phyloP scores from a whole-genome alignment of 2,329 filamentous ascomycete species.

The Diplodia sapinea region DNA sequence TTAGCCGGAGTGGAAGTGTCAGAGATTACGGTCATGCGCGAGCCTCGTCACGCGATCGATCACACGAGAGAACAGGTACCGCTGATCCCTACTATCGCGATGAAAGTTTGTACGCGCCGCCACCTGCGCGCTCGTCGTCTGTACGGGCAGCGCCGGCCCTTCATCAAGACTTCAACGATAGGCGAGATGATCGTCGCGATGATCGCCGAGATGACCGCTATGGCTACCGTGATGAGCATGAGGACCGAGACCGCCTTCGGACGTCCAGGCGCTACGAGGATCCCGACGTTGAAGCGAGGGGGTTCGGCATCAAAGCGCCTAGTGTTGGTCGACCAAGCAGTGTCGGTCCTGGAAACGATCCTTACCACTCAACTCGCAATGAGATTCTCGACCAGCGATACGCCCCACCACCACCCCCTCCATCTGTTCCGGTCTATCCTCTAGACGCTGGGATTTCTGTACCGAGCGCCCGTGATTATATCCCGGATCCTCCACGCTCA shows the following conservation, averaged over 20 bases:
- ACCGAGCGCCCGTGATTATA: constrained; percentile 24
- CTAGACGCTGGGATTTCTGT: constrained; percentile 5
- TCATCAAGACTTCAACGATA: constrained; percentile 50
- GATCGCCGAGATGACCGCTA: constrained; percentile 33
- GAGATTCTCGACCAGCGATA: constrained; percentile 50
- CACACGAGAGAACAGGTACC: constrained; percentile 38
- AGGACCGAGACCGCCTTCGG: constrained; percentile 50
- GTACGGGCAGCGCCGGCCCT: constrained; percentile 52
- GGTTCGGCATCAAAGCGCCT: constrained; percentile 53
- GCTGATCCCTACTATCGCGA: constrained; percentile 42
- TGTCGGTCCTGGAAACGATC: constrained; percentile 27
- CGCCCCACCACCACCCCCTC: constrained; percentile 13
- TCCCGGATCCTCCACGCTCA: constrained; percentile 32
- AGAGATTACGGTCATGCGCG: constrained; percentile 35
- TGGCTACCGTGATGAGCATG: constrained; percentile 52
- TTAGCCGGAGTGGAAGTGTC: constrained; percentile 36
- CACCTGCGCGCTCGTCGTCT: constrained; percentile 42
- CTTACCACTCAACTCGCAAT: constrained; percentile 39
- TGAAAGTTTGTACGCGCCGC: constrained; percentile 48
- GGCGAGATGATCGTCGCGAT: constrained; percentile 24
- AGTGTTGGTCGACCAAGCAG: constrained; percentile 23
- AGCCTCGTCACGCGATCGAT: constrained; percentile 43
- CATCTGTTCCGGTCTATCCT: constrained; percentile 13
- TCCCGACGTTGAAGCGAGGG: constrained; percentile 52
- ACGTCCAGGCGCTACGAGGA: constrained; percentile 51